A percentile compares a stretch with the other conserved stretches of the same genome.
These are phyloP conservation scores for Russula foetens DNA, from an alignment of 768 basidiomycete genomes.

Conservation along the genomic window DNA sequence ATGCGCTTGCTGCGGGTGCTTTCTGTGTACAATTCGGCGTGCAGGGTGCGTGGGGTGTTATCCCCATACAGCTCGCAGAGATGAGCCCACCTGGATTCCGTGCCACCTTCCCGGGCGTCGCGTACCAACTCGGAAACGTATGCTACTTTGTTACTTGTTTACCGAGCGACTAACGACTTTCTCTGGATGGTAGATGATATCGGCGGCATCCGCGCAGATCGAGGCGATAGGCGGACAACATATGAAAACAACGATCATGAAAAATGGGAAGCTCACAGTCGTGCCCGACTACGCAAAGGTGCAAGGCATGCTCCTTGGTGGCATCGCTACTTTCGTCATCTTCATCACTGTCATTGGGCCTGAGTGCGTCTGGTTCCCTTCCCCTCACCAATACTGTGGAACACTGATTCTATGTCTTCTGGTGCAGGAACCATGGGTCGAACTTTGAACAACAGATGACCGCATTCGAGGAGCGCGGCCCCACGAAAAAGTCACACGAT, in stretches of 20 bases:
- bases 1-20: slow-evolving; percentile 37
- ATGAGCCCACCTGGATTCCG: slow-evolving; percentile 42
- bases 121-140: slow-evolving; percentile 38
- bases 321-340: slow-evolving; percentile 69
- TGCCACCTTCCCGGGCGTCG: slow-evolving; percentile 37
- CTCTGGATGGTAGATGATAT: slow-evolving; percentile 31
- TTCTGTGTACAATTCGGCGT: slow-evolving; percentile 42
- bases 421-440: slow-evolving; percentile 26
- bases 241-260: slow-evolving; percentile 29
- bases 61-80: slow-evolving; percentile 40
- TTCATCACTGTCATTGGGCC: slow-evolving; percentile 73
- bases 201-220: slow-evolving; percentile 40
- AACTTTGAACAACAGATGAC: slow-evolving; percentile 81
- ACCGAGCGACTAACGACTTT: neutral
- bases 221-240: slow-evolving; percentile 39
- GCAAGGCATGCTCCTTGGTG: slow-evolving; percentile 83
- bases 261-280: slow-evolving; percentile 22
- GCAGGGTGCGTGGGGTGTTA: slow-evolving; percentile 31
- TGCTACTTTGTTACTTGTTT: neutral
- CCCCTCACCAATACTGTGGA: neutral
- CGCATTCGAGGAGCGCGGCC: slow-evolving; percentile 69
- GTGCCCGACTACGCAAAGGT: slow-evolving; percentile 47
- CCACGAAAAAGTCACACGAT: slow-evolving; percentile 3
- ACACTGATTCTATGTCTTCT: neutral
- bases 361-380: slow-evolving; percentile 42